Base-by-base conservation (phyloP, 768 basidiomycete species). In the Russula olivacea region DNA sequence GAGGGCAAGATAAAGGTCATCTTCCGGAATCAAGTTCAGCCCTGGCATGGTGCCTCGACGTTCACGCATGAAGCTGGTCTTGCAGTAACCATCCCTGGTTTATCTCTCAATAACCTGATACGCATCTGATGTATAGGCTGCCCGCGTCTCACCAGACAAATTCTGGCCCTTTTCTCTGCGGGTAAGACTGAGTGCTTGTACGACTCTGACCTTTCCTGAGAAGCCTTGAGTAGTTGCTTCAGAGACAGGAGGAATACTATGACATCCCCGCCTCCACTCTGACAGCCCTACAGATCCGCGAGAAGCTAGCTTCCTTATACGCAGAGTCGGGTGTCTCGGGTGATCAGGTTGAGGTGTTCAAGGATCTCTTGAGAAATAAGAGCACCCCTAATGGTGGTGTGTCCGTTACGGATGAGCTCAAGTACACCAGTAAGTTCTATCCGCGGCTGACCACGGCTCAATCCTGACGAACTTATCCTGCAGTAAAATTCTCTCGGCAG, bases 401-500 rank as follows among this genome's bases (percentile, higher is more conserved):
- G n/a, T 85, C 77, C 3, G 87, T 92, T 28, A 92, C 91, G 0
- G 86, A 91, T 64, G 90, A 91, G 67, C 76, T 97, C 65, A 97
- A 96, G 75, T 92, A 93, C 71, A 87, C 83, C n/a, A 81, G 93
- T 94, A 69, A 58, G 88, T 77, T 14, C n/a, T 2, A 49, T 47
- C 12, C 36, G 6, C 12, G 11, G 12, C 19, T 41, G 57, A 11
- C 19, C 34, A 25, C 12, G 34, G 21, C 43, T 14, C 6, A 5
- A 25, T 38, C 7, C n/a, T 53, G 41, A 50, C 41, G 30, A 48
- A 25, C 1, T 36, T 15, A n/a, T 47, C 38, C 17, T 32, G 34
- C 69, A 94, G 92, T 97, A 79, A 97, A 95, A 74, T 87, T 88
- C 72, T 84, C 89, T 17, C 80, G 95, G 65, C 94, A 97, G 76